Base-by-base conservation (phyloP, 257 asterid genomes). In the Osmanthus fragrans region DNA sequence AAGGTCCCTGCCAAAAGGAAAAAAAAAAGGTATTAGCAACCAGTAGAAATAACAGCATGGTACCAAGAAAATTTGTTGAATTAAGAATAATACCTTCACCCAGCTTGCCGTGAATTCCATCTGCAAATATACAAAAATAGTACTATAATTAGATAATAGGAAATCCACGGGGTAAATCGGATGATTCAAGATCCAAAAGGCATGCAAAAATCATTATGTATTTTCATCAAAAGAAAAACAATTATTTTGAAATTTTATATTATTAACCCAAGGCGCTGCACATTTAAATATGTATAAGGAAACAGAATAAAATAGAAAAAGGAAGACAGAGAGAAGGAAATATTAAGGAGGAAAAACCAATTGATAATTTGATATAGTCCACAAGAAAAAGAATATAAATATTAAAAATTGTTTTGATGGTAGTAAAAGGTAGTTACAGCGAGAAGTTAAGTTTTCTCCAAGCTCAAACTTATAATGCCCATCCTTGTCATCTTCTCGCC, bases 401-500 rank as follows among this genome's bases (percentile, higher is more conserved):
- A 58, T 65, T 10, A 65, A 78, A 77, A 80, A 42, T 81, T 60
- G 71, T 80, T 80, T 36, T 72, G 77, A 82, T 83, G 82, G 77
- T 89, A 73, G 90, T 74, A 81, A 82, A 77, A 84, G 90, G 88
- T 90, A 86, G 80, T 94, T 95, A 95, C 99, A 95, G 92, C 98
- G 97, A 74, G 94, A 77, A 30, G 99, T 95, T 81, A 95, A 85
- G 92, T 95, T 89, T 49, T 95, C 98, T 88, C 99, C 99, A 84
- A 90, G 94, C 93, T 89, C 93, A 90, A 92, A 95, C 81, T 87
- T 81, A 90, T 89, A 95, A 91, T 95, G 99, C 51, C 98, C 99
- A 83, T 95, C 99, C 86, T 90, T 91, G 93, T 93, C 98, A 82
- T 93, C 96, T 83, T 87, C 96, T 88, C 97, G 85, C 92, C 87